Conservation (phyloP, 1,139 yeast genomes). For the Wickerhamomyces sp. region DNA sequence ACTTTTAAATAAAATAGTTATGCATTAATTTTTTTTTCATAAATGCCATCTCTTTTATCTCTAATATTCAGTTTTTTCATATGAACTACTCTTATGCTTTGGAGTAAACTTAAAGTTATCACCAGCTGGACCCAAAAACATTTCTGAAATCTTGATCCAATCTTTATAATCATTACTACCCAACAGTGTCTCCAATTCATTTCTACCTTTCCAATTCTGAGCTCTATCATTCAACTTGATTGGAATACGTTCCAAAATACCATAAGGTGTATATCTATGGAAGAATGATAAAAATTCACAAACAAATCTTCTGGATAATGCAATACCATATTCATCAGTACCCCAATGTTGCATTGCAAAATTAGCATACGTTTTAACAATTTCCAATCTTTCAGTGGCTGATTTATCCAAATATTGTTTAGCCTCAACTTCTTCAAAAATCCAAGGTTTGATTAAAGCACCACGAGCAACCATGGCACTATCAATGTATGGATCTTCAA, state of each 20-base stretch:
- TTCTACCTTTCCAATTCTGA: conserved; percentile 90
- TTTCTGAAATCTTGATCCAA: conserved; percentile 96
- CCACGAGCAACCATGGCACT: conserved; percentile 98
- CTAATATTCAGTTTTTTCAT: conserved; percentile 28
- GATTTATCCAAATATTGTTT: conserved; percentile 87
- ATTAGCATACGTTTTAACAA: conserved; percentile 60
- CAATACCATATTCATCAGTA: conserved; percentile 89
- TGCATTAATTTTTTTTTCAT: not conserved
- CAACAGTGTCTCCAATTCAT: conserved; percentile 84
- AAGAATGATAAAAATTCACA: conserved; percentile 94
- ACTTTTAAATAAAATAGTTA: no score
- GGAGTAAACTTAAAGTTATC: conserved; percentile 78
- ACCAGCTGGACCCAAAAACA: conserved; percentile 86
- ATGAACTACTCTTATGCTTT: conserved; percentile 90
- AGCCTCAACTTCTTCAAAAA: conserved; percentile 89
- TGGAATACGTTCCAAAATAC: conserved; percentile 83
- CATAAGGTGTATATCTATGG: conserved; percentile 91
- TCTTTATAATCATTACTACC: conserved; percentile 84
- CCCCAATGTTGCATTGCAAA: conserved; percentile 98
- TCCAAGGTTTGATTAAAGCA: conserved; percentile 97
- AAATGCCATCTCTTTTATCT: not conserved
- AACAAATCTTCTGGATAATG: conserved; percentile 81
- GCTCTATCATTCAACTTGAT: conserved; percentile 91
- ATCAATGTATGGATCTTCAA: conserved; percentile 69
- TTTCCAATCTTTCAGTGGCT: conserved; percentile 81